Percentiles rank a stretch among this genome's conserved stretches.
Conservation (phyloP, 176 grass and related monocot genomes). For the Puccinellia tenuiflora region DNA sequence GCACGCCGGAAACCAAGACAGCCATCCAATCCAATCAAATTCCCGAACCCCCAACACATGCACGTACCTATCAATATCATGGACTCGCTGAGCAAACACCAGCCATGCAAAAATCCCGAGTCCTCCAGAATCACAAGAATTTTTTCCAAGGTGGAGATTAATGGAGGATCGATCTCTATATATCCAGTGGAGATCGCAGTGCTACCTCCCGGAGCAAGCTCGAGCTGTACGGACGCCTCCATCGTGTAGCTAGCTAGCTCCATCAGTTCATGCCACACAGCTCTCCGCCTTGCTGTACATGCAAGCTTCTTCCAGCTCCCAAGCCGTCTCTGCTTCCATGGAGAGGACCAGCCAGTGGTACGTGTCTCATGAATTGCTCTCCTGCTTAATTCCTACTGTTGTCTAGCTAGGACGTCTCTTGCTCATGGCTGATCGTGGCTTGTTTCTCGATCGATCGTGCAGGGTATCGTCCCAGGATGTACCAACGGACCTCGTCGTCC, state of each 20-base stretch:
- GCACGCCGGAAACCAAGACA: not conserved
- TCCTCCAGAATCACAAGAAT: not conserved
- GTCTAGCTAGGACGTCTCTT: not conserved
- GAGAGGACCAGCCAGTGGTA: conserved; percentile 77
- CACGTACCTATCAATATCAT: conserved; percentile 1
- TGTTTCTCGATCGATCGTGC: not conserved
- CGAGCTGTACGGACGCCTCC: not conserved
- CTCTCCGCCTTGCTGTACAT: too few relatives aligned
- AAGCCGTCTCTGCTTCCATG: conserved; percentile 33
- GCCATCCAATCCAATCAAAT: conserved; percentile 3
- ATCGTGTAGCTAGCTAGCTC: conserved; percentile 6
- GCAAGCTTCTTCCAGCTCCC: not conserved
- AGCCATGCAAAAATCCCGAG: not conserved
- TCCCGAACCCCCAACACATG: not conserved
- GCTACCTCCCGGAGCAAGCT: not conserved
- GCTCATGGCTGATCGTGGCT: not conserved
- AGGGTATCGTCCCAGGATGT: conserved; percentile 59
- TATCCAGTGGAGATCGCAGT: not conserved
- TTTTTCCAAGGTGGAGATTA: not conserved
- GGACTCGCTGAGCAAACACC: not conserved
- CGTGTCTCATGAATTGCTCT: not conserved
- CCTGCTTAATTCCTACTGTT: not conserved
- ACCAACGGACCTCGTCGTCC: conserved; percentile 50
- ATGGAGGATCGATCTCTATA: not conserved
- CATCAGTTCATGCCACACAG: too few relatives aligned